Evolutionary conservation across 192 early-diverging fungal species (phyloP).

Genomic region (Umbelopsis sp.): DNA sequence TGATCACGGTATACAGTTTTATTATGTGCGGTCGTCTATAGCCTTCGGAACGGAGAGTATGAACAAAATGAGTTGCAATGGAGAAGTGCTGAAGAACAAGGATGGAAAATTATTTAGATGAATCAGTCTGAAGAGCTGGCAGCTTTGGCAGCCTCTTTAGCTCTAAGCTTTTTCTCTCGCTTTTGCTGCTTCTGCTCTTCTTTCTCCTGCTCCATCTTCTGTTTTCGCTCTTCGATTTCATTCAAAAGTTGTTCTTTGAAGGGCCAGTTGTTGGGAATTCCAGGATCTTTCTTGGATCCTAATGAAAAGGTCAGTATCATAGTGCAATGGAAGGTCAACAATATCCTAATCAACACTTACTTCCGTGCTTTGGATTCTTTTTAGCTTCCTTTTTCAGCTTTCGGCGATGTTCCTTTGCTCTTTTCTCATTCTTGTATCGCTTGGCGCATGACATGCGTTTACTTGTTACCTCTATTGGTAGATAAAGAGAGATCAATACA

Average conservation of each 20-base stretch:
- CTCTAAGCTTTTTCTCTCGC: slow-evolving; percentile 25
- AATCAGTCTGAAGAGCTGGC: background rate
- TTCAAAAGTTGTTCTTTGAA: slow-evolving; percentile 53
- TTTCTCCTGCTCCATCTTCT: slow-evolving; percentile 39
- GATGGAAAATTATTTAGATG: background rate
- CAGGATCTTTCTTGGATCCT: slow-evolving; percentile 52
- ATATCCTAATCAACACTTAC: slow-evolving; percentile 14
- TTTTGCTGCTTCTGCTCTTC: slow-evolving; percentile 14
- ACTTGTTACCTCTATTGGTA: slow-evolving; percentile 50
- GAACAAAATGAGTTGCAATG: slow-evolving; percentile 15
- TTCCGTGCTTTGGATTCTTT: slow-evolving; percentile 46
- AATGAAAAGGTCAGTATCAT: background rate
- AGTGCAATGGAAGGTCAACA: background rate
- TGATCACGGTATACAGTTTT: slow-evolving; percentile 18
- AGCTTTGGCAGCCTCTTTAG: slow-evolving; percentile 20
- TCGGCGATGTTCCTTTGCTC: slow-evolving; percentile 60
- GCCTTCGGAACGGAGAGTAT: slow-evolving; percentile 12
- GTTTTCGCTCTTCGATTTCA: slow-evolving; percentile 45
- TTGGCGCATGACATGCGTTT: slow-evolving; percentile 60
- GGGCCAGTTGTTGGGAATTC: slow-evolving; percentile 52
- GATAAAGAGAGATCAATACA: background rate
- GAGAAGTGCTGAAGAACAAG: background rate
- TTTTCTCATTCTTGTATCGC: slow-evolving; percentile 62
- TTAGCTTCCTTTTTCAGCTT: slow-evolving; percentile 59
- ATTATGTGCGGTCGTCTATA: slow-evolving; percentile 18